Evolutionary conservation across 768 basidiomycete species (phyloP), one percentile per base, ranked within the genome.

Genomic region (Russula sp.): DNA sequence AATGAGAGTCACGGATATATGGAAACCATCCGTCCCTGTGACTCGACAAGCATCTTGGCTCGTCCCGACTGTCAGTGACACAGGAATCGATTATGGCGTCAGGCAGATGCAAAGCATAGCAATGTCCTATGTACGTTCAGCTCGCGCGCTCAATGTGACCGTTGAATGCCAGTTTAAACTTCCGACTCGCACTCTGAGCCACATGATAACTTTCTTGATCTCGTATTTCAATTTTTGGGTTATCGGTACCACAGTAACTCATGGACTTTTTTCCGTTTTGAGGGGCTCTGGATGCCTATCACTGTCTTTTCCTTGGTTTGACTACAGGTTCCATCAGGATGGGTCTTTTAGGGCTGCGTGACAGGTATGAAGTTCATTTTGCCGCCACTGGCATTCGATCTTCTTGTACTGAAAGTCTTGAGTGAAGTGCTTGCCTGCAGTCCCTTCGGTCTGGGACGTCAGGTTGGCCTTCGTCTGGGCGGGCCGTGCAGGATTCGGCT

Each of bases 401-500:
- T 24, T 11, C 3, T 24, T 52, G 34, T 46, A 3, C 42, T 46
- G 42, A 7, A 54, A 40, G 52, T 64, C 63, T 36, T 26, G 16
- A 52, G 26, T 32, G 58, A 26, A 40, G 63, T 24, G 52, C 28
- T 30, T 20, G 36, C 57, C 40, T 30, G 58, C 52, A 52, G 28
- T 64, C 63, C 63, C 59, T 30, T 64, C 63, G 58, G 63, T 57
- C 63, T n/a, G 63, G 63, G 55, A 49, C 58, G 58, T 26, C 30
- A 16, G 8, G 63, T 20, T 26, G 34, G n/a, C 58, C 42, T 48
- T 64, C 26, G 26, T 54, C 51, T 59, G 44, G 57, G 36, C 44
- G 16, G 11, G 22, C 46, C 51, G 58, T 30, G 30, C 30, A 30
- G 30, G 30, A 30, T 30, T 30, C 30, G 30, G 30, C 5, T 3